phyloP scores from a whole-genome alignment of 202 grass and related monocot species.

The Bolboschoenoplectus hybrid region DNA sequence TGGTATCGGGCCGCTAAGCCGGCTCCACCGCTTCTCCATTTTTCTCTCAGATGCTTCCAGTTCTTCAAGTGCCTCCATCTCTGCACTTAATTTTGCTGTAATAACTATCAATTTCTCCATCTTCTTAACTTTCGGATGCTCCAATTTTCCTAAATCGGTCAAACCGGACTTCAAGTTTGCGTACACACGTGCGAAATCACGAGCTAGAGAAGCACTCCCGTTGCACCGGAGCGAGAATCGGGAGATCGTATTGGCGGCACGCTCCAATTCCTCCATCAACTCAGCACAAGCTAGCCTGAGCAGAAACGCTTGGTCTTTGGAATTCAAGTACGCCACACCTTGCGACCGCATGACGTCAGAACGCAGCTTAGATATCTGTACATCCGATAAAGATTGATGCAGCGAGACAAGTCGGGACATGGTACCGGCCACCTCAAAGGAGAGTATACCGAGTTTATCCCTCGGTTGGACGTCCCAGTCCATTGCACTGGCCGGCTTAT shows the following conservation, averaged over 20 bases:
- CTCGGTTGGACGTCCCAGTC: slow-evolving; percentile 31
- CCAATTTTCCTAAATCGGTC: slow-evolving; percentile 45
- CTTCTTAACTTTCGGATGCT: slow-evolving; percentile 66
- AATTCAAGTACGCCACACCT: slow-evolving; percentile 80
- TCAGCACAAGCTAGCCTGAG: slow-evolving; percentile 80
- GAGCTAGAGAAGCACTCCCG: slow-evolving; percentile 36
- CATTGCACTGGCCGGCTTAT: neutral
- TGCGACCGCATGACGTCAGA: slow-evolving; percentile 74
- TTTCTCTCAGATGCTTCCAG: slow-evolving; percentile 63
- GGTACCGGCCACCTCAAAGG: slow-evolving; percentile 75
- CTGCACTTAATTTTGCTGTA: slow-evolving; percentile 67
- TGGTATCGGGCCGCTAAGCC: slow-evolving; percentile 80
- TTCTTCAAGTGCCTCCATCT: slow-evolving; percentile 82
- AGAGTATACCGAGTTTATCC: slow-evolving; percentile 76
- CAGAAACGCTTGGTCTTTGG: slow-evolving; percentile 79
- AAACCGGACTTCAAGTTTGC: slow-evolving; percentile 60
- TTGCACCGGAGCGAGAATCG: slow-evolving; percentile 58
- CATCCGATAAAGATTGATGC: slow-evolving; percentile 66
- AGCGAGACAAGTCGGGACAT: slow-evolving; percentile 83
- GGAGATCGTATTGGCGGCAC: slow-evolving; percentile 51
- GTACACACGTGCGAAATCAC: slow-evolving; percentile 60
- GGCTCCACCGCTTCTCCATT: slow-evolving; percentile 48
- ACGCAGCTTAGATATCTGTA: slow-evolving; percentile 59
- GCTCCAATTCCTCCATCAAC: slow-evolving; percentile 60
- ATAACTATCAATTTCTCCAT: slow-evolving; percentile 70